These are phyloP conservation scores for Rhodosporidiobolus sp. DNA, from an alignment of 768 basidiomycete species.

Conservation along the genomic window DNA sequence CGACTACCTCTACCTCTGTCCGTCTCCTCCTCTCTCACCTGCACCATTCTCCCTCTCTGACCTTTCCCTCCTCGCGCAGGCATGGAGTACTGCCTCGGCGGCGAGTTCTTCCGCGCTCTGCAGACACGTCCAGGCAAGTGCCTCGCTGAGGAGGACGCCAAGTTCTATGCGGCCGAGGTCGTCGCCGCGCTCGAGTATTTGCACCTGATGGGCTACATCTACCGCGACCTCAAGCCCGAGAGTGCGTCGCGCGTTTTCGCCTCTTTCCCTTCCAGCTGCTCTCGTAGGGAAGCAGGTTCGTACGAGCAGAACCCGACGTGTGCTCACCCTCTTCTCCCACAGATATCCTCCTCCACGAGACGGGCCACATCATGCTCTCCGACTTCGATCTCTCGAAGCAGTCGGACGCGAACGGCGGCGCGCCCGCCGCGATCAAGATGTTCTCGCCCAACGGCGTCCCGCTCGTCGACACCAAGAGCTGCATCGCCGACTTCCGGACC, in stretches of 20 bases:
- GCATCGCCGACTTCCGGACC: constrained; percentile 94
- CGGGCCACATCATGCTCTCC: constrained; percentile 98
- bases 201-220: constrained; percentile 98
- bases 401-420: constrained; percentile 64
- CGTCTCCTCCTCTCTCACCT: constrained; percentile 25
- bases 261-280: too few species aligned
- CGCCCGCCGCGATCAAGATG: constrained; percentile 79
- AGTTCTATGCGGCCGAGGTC: constrained; percentile 98
- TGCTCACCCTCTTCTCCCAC: constrained; percentile 19
- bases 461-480: constrained; percentile 92
- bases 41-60: not conserved
- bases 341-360: constrained; percentile 97
- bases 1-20: constrained; percentile 92
- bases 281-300: too few species aligned
- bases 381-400: constrained; percentile 99
- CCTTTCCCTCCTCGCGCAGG: constrained; percentile 9
- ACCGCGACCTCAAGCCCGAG: constrained; percentile 98
- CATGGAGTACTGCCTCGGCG: constrained; percentile 99
- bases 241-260: constrained; percentile 60
- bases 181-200: constrained; percentile 96
- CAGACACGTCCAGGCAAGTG: constrained; percentile 97
- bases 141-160: constrained; percentile 86
- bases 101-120: constrained; percentile 96
- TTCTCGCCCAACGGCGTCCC: constrained; percentile 86
- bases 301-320: not conserved